Conservation (phyloP, 257 asterid genomes). For the Henckelia pumila region DNA sequence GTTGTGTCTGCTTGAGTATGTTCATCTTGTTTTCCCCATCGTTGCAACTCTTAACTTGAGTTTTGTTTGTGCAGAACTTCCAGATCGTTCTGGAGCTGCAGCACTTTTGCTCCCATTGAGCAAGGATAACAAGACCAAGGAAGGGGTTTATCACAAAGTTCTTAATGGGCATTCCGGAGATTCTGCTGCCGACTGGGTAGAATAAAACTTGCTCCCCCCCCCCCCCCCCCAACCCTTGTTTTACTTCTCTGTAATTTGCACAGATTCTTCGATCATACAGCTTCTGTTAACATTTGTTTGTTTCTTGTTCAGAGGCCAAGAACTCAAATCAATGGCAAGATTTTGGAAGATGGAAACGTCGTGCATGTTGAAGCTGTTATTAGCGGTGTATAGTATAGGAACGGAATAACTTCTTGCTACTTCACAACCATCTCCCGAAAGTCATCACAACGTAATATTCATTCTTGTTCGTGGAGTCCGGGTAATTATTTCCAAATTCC, state of each 20-base stretch:
- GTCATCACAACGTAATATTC: slow-evolving; percentile 14
- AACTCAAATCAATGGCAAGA: slow-evolving; percentile 50
- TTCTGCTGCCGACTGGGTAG: slow-evolving; percentile 54
- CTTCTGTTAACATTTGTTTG: neutral
- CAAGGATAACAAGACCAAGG: slow-evolving; percentile 59
- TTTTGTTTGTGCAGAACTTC: slow-evolving; percentile 49
- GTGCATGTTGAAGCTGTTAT: slow-evolving; percentile 39
- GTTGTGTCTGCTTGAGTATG: neutral
- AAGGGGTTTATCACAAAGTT: slow-evolving; percentile 52
- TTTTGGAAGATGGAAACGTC: slow-evolving; percentile 40
- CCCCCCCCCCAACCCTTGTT: too few relatives aligned
- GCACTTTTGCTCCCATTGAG: slow-evolving; percentile 54
- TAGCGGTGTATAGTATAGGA: slow-evolving; percentile 30
- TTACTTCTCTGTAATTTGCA: slow-evolving; percentile 10
- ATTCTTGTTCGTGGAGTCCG: slow-evolving; percentile 23
- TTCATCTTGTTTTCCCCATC: neutral
- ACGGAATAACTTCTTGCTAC: slow-evolving; percentile 6
- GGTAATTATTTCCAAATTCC: slow-evolving; percentile 21
- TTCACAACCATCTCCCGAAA: neutral
- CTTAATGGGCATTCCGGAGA: slow-evolving; percentile 48
- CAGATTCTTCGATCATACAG: neutral
- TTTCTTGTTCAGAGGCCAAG: slow-evolving; percentile 47
- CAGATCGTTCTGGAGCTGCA: slow-evolving; percentile 64
- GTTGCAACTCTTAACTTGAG: slow-evolving; percentile 10
- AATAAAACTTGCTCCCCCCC: too few relatives aligned